Base-by-base conservation (phyloP, 306 rosid species). In the Quercus glauca region DNA sequence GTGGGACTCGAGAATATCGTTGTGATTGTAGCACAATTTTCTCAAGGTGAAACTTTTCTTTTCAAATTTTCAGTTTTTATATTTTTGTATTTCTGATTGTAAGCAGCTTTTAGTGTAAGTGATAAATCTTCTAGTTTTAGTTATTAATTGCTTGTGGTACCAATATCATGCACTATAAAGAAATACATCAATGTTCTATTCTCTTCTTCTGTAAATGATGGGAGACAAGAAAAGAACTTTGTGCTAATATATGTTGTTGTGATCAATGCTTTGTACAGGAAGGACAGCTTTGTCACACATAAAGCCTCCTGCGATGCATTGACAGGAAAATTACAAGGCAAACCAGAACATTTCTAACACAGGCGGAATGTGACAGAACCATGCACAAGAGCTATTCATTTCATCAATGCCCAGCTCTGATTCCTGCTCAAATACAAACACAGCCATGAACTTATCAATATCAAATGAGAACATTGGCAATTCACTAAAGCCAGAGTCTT, bases 21-120 rank as follows among this genome's bases (percentile, higher is more conserved):
- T 90, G 98, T 78, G 97, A 94, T 25, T 94, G 94, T 71, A 96
- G 98, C 51, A 92, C 98, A 80, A 80, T 94, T 68, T 94, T 94
- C 82, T 92, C 98, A 80, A 91, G 97, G 97, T 90, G 9, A n/a
- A n/a, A 19, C 3, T 57, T 57, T 19, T 43, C 51, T 10, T 2
- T 43, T 10, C 51, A 43, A 43, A 43, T 33, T 5, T 33, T 33
- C 37, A 33, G 37, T 33, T 33, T 8, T 23, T 6, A 57, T n/a
- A 57, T 57, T 57, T 19, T 57, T 23, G 63, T 6, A 57, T 20
- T 57, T 57, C 13, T 8, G 25, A 57, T 28, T n/a, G 9, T 57
- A 57, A 8, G 25, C n/a, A 57, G 63, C 63, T 57, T 57, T 57
- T 23, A 18, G 2, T 6, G 1, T 43, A 6, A 43, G 11, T 43